Evolutionary conservation across 2,329 filamentous ascomycete genomes (phyloP), one percentile per base, ranked within the genome.

Genomic region (Triangularia verruculosa): DNA sequence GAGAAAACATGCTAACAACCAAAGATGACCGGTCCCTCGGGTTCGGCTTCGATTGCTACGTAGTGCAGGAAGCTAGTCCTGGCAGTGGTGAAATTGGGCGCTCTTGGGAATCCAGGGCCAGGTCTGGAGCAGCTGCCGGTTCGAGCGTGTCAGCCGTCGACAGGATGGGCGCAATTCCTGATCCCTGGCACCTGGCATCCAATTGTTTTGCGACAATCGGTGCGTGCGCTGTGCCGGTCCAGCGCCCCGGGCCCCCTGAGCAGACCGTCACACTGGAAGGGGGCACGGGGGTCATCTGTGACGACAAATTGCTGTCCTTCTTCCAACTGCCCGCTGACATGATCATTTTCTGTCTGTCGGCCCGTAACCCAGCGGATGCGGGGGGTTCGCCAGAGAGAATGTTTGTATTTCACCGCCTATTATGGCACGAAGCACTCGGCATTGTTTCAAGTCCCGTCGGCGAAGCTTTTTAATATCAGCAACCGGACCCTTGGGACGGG

Each of bases 401-500:
- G n/a, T 17, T 24, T 17, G 27, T n/a, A 56, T 39, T 39, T 39
- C 27, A 17, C 53, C 27, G 53, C n/a, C 25, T 13, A 27, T 27
- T 22, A n/a, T n/a, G n/a, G 34, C 13, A 39, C 34, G 11, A 39
- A n/a, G n/a, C 34, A 39, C 30, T 20, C 22, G 22, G n/a, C 53
- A 30, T 17, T 56, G 25, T 20, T 55, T 55, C 27, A 28, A 53
- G 20, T 25, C 51, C 25, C 51, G 20, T 25, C 25, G 22, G 51
- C 27, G 51, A 25, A 24, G 20, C 22, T 27, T 55, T 20, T 15
- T n/a, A 28, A 17, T 17, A 56, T 56, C 24, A 4, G 17, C 27
- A 30, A 56, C 53, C 53, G 17, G 13, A 56, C n/a, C 53, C 53
- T 56, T 32, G 53, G 53, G 53, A 28, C 52, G 28, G 25, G 52